Base-by-base conservation (phyloP, 2,329 filamentous ascomycete species). In the Aspergillus pseudonomiae region DNA sequence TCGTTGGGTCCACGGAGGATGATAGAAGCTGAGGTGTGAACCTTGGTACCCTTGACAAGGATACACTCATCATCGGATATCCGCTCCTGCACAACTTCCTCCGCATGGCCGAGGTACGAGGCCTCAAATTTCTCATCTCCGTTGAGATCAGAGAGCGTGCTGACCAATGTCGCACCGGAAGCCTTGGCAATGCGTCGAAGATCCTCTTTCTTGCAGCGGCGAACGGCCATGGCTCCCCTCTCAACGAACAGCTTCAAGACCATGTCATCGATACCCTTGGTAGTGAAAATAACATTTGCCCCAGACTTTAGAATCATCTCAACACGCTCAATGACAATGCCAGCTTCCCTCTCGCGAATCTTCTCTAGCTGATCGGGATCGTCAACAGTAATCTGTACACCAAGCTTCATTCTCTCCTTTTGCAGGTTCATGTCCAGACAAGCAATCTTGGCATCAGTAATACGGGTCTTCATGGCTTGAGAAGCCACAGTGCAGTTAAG, bases 51-150 rank as follows among this genome's bases (percentile, higher is more conserved):
- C 85, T 95, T 97, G 77, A 99, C 87, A 67, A 99, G 83, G 70
- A 99, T 99, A 80, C 94, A 98, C 84, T 99, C 95, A 72, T 99
- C 95, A 74, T 99, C 95, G 3, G 95, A 98, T 77, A 99, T 98
- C 74, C 94, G 91, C 84, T 98, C 95, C 81, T 99, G 95, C n/a
- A 91, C 87, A 67, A 99, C 94, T 81, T 98, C 95, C 73, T 99
- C 95, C 16, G 95, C 95, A 68, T 93, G 85, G 64, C 95, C 95
- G 43, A 99, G 85, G 76, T 92, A 92, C 46, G 93, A 93, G 26
- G 92, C 83, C 71, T 99, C 95, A 73, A 98, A 99, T 77, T 91
- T 93, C 83, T 99, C 95, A 77, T 99, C 95, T 63, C 95, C 95
- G 76, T 99, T 98, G 68, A 99, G 84, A 78, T 99, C 96, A 5